Evolutionary conservation across 306 rosid genomes (phyloP), one percentile per base, ranked within the genome.

Genomic region (Ammopiptanthus mongolicus): DNA sequence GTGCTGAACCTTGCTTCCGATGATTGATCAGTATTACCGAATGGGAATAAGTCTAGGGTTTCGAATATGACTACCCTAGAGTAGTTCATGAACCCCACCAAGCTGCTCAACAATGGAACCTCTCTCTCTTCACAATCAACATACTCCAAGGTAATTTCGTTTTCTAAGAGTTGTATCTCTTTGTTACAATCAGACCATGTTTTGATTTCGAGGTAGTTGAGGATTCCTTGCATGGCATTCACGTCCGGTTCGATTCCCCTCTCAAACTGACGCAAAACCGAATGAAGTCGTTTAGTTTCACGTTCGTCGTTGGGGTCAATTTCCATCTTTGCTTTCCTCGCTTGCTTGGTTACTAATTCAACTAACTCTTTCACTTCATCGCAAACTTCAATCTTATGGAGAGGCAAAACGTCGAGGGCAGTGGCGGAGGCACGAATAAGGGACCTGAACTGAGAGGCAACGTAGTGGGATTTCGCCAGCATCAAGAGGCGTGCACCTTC

Each of bases 331-430:
- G 63, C 82, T 34, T 57, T 89, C 23, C 92, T 47, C 0, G 94
- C 87, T 83, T 94, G 98, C 80, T 74, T 87, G 1, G 83, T 62
- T 0, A 90, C 75, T 19, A 94, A 65, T 15, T 87, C 88, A 4
- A 90, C 82, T 3, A 94, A 36, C 72, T 94, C 98, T 59, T 75
- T 88, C 9, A 94, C 94, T 55, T 94, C 98, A 1, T 31, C 62
- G 1, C 84, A 68, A 0, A 88, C 64, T 2, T 82, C 68, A 58
- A 90, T 59, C 52, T 11, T n/a, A 2, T 47, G 44, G 21, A 89
- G 76, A 0, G 93, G 96, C 5, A 88, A 33, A 62, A 90, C 94
- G 8, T 94, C 98, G 0, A 94, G 88, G 1, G 86, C 78, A 0
- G 94, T 90, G 7, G 97, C 85, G 0, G 86, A 13, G 0, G 84